Base-by-base conservation (phyloP, 768 basidiomycete genomes). In the Mycena amicta region DNA sequence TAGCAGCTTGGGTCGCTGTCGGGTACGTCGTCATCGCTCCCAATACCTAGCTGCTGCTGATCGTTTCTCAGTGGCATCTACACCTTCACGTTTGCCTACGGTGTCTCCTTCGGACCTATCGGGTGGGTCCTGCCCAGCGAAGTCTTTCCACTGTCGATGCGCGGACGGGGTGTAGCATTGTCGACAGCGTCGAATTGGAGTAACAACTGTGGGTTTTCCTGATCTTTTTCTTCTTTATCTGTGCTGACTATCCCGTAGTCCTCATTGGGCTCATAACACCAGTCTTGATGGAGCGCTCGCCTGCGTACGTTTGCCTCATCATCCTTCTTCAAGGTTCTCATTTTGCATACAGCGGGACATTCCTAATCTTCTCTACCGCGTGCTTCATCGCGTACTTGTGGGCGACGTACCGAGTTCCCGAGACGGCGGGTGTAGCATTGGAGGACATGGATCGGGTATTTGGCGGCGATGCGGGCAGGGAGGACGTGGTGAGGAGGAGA, bases 141-240 rank as follows among this genome's bases (percentile, higher is more conserved):
- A 71, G 85, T 95, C 2, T 93, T 93, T 67, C 85, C 93, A 1
- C 74, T 90, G 0, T 88, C 89, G 2, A 80, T 90, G 74, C 79
- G 92, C 60, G 88, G 89, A 63, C 87, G 87, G 67, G 93, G 93
- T 49, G 92, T 94, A 4, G 84, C 92, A 23, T 66, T 95, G 22
- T 86, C 90, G 20, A 93, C 92, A 2, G 88, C 90, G 2, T 90
- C 88, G n/a, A 91, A 90, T 63, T 93, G 92, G 92, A 65, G 83
- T 25, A 93, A 93, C 66, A 93, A 93, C 57, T 93, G 88, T 87
- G 50, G 1, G 80, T 71, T 15, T 1, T 31, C 37, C 18, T 13
- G 16, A 50, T 4, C 43, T 47, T 5, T 18, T 37, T 22, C 0
- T 31, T 30, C 3, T 29, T 55, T 46, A 11, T 20, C 20, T 25